Conservation (phyloP, 306 rosid genomes). For the Sophora flavescens region DNA sequence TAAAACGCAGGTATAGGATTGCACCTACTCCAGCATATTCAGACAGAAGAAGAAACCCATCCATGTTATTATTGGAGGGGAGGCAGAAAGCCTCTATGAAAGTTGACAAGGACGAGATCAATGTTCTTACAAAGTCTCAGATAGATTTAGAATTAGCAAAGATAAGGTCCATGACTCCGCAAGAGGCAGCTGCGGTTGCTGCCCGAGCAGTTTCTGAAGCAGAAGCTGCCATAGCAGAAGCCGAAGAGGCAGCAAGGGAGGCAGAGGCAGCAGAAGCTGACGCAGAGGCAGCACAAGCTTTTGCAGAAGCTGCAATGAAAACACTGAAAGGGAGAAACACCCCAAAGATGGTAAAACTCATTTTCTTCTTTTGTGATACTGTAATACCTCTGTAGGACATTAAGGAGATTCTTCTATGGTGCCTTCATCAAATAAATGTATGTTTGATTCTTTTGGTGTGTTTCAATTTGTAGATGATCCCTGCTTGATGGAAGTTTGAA, state of each 20-base stretch:
- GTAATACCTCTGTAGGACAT: background rate
- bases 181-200: slow-evolving; percentile 87
- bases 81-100: slow-evolving; percentile 64
- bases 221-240: slow-evolving; percentile 90
- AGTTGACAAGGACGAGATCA: slow-evolving; percentile 59
- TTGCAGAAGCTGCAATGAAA: slow-evolving; percentile 81
- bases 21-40: slow-evolving; percentile 58
- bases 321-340: slow-evolving; percentile 65
- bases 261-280: slow-evolving; percentile 98
- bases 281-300: slow-evolving; percentile 84
- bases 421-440: slow-evolving; percentile 1
- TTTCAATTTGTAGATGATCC: slow-evolving; percentile 56
- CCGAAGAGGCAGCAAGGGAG: slow-evolving; percentile 89
- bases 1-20: slow-evolving; percentile 84
- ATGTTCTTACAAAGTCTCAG: slow-evolving; percentile 66
- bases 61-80: slow-evolving; percentile 58
- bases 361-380: slow-evolving; percentile 9
- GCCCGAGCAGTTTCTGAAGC: slow-evolving; percentile 92
- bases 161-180: slow-evolving; percentile 79
- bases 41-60: slow-evolving; percentile 66
- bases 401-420: slow-evolving; percentile 12
- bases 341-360: slow-evolving; percentile 71
- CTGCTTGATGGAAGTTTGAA: slow-evolving; percentile 54
- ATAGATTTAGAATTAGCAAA: slow-evolving; percentile 78
- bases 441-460: slow-evolving; percentile 8